A percentile compares a stretch with the other conserved stretches of the same genome.
These are phyloP conservation scores for Jacaranda copaia DNA, from an alignment of 257 asterid species.

Conservation along the genomic window DNA sequence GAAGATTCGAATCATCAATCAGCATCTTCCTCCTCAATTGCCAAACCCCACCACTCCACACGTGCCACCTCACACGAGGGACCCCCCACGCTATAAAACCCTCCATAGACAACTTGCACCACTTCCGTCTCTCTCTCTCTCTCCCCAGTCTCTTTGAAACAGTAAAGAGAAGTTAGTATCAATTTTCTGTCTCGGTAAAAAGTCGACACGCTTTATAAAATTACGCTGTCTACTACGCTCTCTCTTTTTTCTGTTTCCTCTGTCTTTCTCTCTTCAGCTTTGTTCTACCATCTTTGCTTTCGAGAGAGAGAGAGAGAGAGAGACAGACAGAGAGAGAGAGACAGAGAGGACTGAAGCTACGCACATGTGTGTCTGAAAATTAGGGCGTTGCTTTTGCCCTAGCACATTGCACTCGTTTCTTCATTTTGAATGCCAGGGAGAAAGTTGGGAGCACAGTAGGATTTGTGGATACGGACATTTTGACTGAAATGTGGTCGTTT, in stretches of 20 bases:
- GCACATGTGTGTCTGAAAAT: conserved; percentile 29
- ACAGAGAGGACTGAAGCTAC: background rate
- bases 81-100: background rate
- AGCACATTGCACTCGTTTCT: conserved; percentile 30
- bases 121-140: conserved; percentile 28
- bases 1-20: conserved; percentile 50
- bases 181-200: conserved; percentile 24
- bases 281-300: background rate
- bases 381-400: conserved; percentile 58
- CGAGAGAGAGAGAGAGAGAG: conserved; percentile 53
- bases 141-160: background rate
- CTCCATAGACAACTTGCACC: background rate
- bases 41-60: conserved; percentile 39
- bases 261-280: conserved; percentile 30
- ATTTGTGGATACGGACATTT: conserved; percentile 33
- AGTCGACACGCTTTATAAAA: conserved; percentile 42
- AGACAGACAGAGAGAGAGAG: conserved; percentile 8
- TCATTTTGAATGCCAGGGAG: conserved; percentile 20
- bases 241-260: conserved; percentile 35
- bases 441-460: conserved; percentile 16
- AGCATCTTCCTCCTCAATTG: conserved; percentile 48
- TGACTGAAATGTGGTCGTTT: conserved; percentile 53
- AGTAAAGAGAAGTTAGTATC: background rate
- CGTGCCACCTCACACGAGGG: conserved; percentile 52
- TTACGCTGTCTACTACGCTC: conserved; percentile 55